A percentile compares a stretch with the other conserved stretches of the same genome.
Evolutionary conservation across 768 basidiomycete species (phyloP).

Genomic region (Suillus brevipes): DNA sequence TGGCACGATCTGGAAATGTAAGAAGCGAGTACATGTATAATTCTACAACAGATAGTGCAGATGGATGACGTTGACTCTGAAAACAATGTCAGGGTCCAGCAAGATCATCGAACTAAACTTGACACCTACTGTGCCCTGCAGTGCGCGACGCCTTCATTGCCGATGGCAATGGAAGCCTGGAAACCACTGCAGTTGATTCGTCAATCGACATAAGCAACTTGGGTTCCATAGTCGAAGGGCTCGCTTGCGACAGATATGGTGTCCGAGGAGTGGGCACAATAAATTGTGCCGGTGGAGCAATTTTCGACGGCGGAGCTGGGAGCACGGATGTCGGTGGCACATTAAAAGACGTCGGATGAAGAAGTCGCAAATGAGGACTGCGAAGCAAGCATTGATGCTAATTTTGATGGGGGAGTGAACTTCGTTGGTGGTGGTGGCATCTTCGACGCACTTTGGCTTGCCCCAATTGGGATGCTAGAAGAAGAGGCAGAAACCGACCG

Average conservation of each 20-base stretch:
- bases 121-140: slow-evolving; percentile 19
- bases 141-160: slow-evolving; percentile 21
- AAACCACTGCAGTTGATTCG: slow-evolving; percentile 6
- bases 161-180: slow-evolving; percentile 27
- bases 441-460: slow-evolving; percentile 10
- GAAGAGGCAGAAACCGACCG: slow-evolving; percentile 11
- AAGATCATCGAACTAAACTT: not conserved
- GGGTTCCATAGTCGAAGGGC: not conserved
- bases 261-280: slow-evolving; percentile 11
- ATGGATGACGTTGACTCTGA: slow-evolving; percentile 14
- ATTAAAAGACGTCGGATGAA: not conserved
- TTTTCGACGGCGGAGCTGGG: slow-evolving; percentile 20
- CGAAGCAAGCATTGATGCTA: slow-evolving; percentile 29
- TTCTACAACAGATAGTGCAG: slow-evolving; percentile 28
- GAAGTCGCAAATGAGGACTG: slow-evolving; percentile 20
- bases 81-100: slow-evolving; percentile 4
- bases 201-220: slow-evolving; percentile 4
- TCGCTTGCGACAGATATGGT: not conserved
- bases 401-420: slow-evolving; percentile 31
- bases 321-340: slow-evolving; percentile 23
- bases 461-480: slow-evolving; percentile 2
- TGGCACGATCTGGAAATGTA: too few species aligned
- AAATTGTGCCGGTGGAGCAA: slow-evolving; percentile 7
- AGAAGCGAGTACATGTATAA: slow-evolving; percentile 32
- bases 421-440: slow-evolving; percentile 26